Evolutionary conservation across 2,329 filamentous ascomycete genomes (phyloP), one percentile per base, ranked within the genome.

Genomic region (Tolypocladium cylindrosporum): DNA sequence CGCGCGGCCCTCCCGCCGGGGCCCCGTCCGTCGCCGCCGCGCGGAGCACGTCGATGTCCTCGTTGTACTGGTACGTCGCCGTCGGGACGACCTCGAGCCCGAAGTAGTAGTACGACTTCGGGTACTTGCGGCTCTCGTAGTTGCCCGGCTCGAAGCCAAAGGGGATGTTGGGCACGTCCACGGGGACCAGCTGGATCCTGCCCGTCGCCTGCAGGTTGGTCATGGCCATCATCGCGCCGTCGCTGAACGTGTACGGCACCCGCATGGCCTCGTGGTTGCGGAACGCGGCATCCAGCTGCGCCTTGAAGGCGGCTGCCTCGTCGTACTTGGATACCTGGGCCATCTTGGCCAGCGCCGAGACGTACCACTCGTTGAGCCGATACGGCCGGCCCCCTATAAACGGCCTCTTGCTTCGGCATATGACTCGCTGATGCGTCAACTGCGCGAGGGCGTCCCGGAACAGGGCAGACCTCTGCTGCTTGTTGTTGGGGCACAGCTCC

Each of bases 111-210:
- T 84, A 83, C 40, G 78, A 77, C 63, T 87, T 86, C 41, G 88
- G 82, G 61, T 87, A 85, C 59, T 83, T 83, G 57, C 87, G 79
- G 27, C 85, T 87, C 65, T 89, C 84, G 69, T 91, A 91, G 62
- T 88, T 84, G 19, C 83, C 83, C 9, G 86, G 86, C 56, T 83
- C 81, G 65, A 91, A 88, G 1, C 89, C 88, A 67, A 88, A 86
- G 2, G 85, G 84, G 37, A 89, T 83, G 55, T 79, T 65, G 1
- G 83, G 83, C 6, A 88, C 78, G 45, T 86, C 75, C 1, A 78
- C 67, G 0, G 82, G 75, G 4, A 77, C 72, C 8, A 89, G 66
- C 19, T 68, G 74, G 48, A 91, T 74, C 45, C 81, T 77, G 4
- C 82, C 80, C 55, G 79, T 69, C 0, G 84, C 82, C 60, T 86